These are phyloP conservation scores for Eucalyptus polybractea DNA, from an alignment of 345 rosid genomes.

Conservation along the genomic window DNA sequence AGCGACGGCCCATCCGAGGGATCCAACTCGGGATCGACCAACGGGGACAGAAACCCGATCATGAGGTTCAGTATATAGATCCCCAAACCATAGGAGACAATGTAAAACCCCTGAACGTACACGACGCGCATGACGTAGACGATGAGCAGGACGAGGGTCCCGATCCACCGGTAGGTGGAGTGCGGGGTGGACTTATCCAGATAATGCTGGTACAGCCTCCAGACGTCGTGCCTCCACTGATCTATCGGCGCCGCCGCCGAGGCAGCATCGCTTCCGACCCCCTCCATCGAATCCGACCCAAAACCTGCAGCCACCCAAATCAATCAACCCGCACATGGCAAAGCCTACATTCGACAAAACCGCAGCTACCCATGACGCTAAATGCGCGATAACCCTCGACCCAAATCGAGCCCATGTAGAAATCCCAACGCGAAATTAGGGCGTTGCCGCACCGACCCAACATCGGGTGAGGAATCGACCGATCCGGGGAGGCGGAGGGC, in stretches of 20 bases:
- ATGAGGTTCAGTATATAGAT: slow-evolving; percentile 82
- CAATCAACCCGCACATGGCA: not conserved
- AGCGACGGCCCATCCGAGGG: slow-evolving; percentile 64
- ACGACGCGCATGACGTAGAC: slow-evolving; percentile 60
- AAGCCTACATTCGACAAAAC: not conserved
- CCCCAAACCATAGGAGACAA: slow-evolving; percentile 84
- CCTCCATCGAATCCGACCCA: slow-evolving; percentile 47
- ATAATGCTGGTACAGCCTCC: slow-evolving; percentile 79
- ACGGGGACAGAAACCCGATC: slow-evolving; percentile 89
- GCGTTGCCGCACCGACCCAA: not conserved
- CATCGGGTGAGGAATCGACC: not conserved
- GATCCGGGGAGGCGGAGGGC: not conserved
- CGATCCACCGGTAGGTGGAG: slow-evolving; percentile 70
- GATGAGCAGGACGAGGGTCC: slow-evolving; percentile 35
- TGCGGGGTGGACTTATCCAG: slow-evolving; percentile 91
- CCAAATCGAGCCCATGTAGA: not conserved
- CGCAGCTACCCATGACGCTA: not conserved
- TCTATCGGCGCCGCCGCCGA: slow-evolving; percentile 49
- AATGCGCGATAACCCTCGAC: not conserved
- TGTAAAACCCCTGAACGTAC: slow-evolving; percentile 78
- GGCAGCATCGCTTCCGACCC: slow-evolving; percentile 51
- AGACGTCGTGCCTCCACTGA: slow-evolving; percentile 55
- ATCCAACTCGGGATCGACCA: slow-evolving; percentile 83
- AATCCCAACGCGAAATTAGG: not conserved
- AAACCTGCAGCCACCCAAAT: not conserved